Conservation (phyloP, 345 rosid species). For the Lumnitzera littorea region DNA sequence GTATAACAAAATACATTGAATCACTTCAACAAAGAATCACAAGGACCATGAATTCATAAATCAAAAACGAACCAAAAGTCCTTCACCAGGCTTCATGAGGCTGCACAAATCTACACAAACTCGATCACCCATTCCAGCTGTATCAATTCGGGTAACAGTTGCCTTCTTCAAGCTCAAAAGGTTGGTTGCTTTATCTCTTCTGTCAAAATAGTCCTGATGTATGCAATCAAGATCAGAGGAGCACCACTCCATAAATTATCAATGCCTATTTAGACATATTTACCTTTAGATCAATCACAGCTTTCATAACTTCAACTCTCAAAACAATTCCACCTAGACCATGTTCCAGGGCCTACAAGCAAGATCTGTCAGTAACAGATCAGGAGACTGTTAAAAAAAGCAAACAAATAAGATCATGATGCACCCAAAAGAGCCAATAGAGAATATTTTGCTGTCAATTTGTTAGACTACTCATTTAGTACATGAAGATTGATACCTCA, state of each 20-base stretch:
- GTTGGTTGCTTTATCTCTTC: conserved; percentile 53
- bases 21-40: background rate
- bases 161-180: conserved; percentile 53
- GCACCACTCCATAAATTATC: conserved; percentile 11
- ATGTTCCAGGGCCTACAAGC: conserved; percentile 66
- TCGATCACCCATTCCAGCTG: conserved; percentile 84
- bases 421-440: background rate
- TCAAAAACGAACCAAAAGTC: conserved; percentile 57
- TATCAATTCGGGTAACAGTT: conserved; percentile 43
- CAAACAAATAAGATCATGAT: background rate
- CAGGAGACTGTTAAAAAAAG: background rate
- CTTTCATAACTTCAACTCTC: conserved; percentile 47
- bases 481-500: conserved; percentile 35
- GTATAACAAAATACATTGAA: background rate
- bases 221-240: conserved; percentile 21
- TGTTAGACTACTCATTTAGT: background rate
- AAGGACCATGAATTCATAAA: conserved; percentile 1
- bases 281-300: conserved; percentile 70
- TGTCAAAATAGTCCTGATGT: conserved; percentile 73
- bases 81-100: conserved; percentile 90
- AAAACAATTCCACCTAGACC: conserved; percentile 78
- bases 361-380: background rate
- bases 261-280: conserved; percentile 6
- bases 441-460: background rate
- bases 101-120: conserved; percentile 95